Evolutionary conservation across 805 yeast genomes (phyloP).

Genomic region (Priceomyces medius): DNA sequence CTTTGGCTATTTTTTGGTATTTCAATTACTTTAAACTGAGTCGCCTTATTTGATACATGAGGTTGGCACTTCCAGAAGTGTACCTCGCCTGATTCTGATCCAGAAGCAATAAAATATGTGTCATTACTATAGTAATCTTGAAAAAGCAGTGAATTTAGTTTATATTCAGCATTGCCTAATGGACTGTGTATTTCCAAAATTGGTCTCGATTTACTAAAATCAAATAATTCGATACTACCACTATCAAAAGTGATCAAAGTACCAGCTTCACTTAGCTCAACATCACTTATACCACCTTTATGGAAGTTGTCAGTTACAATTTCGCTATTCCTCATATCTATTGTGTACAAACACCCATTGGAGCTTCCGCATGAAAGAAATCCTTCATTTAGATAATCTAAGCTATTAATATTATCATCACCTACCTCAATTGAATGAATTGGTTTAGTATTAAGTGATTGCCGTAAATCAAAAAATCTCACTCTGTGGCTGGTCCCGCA

Average conservation of each 20-base stretch:
- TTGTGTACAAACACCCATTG: conserved; percentile 18
- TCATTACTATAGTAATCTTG: conserved; percentile 15
- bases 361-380: conserved; percentile 19
- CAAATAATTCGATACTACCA: conserved; percentile 10
- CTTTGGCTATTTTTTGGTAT: neutral
- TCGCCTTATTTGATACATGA: neutral
- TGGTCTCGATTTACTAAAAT: neutral
- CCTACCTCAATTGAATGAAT: conserved; percentile 18
- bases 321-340: conserved; percentile 24
- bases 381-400: conserved; percentile 12
- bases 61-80: conserved; percentile 12
- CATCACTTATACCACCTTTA: conserved; percentile 10
- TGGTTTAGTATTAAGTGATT: conserved; percentile 8
- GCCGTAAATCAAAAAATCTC: conserved; percentile 24
- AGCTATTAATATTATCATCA: conserved; percentile 23
- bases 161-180: conserved; percentile 5
- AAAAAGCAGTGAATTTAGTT: conserved; percentile 9
- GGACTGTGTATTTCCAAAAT: conserved; percentile 1
- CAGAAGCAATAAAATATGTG: conserved; percentile 15
- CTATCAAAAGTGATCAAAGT: conserved; percentile 10
- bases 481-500: conserved; percentile 27
- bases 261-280: neutral
- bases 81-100: conserved; percentile 19
- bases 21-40: neutral
- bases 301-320: conserved; percentile 10